Evolutionary conservation across 2,329 filamentous ascomycete species (phyloP).

Genomic region (Hypoxylon sp.): DNA sequence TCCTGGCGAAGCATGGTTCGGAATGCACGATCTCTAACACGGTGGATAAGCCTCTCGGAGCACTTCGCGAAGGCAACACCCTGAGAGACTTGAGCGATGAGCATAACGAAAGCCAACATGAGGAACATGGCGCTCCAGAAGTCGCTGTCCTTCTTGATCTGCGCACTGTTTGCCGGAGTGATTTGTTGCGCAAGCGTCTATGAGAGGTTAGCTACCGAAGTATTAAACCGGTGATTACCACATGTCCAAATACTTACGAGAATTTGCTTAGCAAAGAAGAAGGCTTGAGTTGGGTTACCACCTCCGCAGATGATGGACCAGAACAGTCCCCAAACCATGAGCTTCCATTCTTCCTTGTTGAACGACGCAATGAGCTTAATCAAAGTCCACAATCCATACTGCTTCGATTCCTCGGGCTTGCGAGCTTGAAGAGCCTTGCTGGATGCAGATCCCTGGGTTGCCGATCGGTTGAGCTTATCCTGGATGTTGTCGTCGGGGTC

Average conservation of each 20-base stretch:
- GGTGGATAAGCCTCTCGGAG: constrained; percentile 86
- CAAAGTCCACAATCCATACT: constrained; percentile 79
- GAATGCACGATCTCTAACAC: constrained; percentile 86
- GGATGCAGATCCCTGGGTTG: constrained; percentile 71
- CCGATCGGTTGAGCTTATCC: constrained; percentile 66
- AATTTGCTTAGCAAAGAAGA: constrained; percentile 93
- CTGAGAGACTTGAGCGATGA: constrained; percentile 75
- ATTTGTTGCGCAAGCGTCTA: constrained; percentile 55
- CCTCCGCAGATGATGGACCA: constrained; percentile 83
- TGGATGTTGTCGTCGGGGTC: constrained; percentile 73
- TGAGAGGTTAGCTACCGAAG: constrained; percentile 31
- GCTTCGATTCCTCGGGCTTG: constrained; percentile 60
- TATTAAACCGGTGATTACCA: constrained; percentile 7
- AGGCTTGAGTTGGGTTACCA: constrained; percentile 79
- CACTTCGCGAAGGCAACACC: constrained; percentile 84
- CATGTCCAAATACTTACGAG: constrained; percentile 68
- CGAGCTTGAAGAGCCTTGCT: constrained; percentile 75
- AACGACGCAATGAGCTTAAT: constrained; percentile 84
- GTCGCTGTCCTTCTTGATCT: constrained; percentile 76
- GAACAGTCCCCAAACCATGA: constrained; percentile 79
- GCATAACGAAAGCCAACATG: constrained; percentile 80
- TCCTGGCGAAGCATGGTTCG: constrained; percentile 91
- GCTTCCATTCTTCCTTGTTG: constrained; percentile 77
- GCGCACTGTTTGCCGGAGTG: constrained; percentile 60
- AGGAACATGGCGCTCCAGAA: constrained; percentile 93